Base-by-base conservation (phyloP, 371 early-diverging fungal genomes). In the Saksenaea vasiformis region DNA sequence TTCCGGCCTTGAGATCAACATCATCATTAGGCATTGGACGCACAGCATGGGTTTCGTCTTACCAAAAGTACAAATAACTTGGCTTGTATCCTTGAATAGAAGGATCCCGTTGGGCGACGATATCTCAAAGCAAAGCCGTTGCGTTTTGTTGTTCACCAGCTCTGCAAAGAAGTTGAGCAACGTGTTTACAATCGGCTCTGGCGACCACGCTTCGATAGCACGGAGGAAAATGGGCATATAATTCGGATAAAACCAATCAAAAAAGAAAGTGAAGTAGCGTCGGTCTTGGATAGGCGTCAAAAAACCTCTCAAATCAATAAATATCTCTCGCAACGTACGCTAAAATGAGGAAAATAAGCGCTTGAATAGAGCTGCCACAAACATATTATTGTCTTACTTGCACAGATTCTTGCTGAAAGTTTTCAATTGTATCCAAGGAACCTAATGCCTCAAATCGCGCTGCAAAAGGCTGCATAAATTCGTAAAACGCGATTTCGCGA, bases 291-390 rank as follows among this genome's bases (percentile, higher is more conserved):
- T 80, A 15, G 92, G 83, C 1, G 79, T 62, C 37, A 93, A 76
- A 55, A 93, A 86, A 2, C 93, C 93, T 36, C 93, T 85, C 47
- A 95, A 69, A 69, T 95, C 95, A n/a, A 90, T 81, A 64, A 95
- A 90, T 3, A 89, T 53, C 10, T 90, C 89, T 10, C 78, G 54
- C 0, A 85, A 55, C 1, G 80, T 72, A 22, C 34, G 34, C 72
- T 68, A 60, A n/a, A 15, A 47, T 28, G 11, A 58, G 7, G 31
- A 58, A 58, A 39, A 39, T 14, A 39, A n/a, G 1, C 44, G 9
- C 10, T n/a, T 19, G 51, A 10, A 22, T 9, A 47, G 10, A 26
- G 5, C 22, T 10, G 10, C 22, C 10, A 17, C 15, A 57, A 57
- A 44, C 13, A 5, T 10, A 22, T 13, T 28, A 3, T 15, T 64